A percentile compares a stretch with the other conserved stretches of the same genome.
phyloP scores from a whole-genome alignment of 495 filamentous ascomycete species.

The Xylaria grammica region DNA sequence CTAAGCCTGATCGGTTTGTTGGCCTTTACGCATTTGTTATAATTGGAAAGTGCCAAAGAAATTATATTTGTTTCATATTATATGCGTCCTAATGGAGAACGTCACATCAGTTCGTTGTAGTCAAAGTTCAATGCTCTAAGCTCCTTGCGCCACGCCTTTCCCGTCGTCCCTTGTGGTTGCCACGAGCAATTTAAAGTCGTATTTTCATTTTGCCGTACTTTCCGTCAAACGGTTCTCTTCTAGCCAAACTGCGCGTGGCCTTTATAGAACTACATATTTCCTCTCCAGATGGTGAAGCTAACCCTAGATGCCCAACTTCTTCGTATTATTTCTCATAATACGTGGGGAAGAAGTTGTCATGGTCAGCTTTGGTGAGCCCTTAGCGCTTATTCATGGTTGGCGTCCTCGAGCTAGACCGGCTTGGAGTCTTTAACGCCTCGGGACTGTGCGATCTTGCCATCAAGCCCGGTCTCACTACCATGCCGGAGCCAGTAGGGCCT shows the following conservation, averaged over 20 bases:
- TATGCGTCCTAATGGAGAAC: neutral
- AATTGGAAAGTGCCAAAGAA: neutral
- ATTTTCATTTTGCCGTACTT: too few species aligned
- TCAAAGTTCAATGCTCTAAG: neutral
- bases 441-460: conserved; percentile 23
- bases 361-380: conserved; percentile 29
- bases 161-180: neutral
- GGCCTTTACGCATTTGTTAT: neutral
- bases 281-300: neutral
- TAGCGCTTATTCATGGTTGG: conserved; percentile 34
- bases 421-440: conserved; percentile 35
- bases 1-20: neutral
- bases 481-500: conserved; percentile 30
- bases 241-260: too few species aligned
- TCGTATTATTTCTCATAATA: neutral
- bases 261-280: neutral
- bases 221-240: too few species aligned
- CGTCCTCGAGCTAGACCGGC: conserved; percentile 44
- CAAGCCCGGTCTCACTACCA: conserved; percentile 33
- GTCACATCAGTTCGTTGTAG: neutral
- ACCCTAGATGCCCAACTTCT: neutral
- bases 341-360: conserved; percentile 34
- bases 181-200: too few species aligned
- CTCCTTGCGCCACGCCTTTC: conserved; percentile 4
- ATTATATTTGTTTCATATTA: neutral